phyloP scores from a whole-genome alignment of 495 filamentous ascomycete species.

The Daldinia decipiens region DNA sequence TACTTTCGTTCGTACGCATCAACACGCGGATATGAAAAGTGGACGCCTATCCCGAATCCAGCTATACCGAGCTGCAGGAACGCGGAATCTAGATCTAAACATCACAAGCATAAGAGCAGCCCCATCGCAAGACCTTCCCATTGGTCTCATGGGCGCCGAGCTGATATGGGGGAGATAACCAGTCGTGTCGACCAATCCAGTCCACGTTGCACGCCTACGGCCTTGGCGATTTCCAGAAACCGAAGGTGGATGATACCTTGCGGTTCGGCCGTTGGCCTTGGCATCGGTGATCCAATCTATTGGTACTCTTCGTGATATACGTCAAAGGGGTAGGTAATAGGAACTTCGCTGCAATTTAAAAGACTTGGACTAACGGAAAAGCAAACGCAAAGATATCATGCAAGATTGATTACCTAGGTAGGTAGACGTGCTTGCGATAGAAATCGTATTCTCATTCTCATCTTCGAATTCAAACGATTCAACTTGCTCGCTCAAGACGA shows the following conservation, averaged over 20 bases:
- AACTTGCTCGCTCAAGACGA: slow-evolving; percentile 21
- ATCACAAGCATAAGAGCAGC: slow-evolving; percentile 20
- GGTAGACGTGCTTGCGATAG: not conserved
- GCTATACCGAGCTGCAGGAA: slow-evolving; percentile 34
- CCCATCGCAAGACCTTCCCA: slow-evolving; percentile 20
- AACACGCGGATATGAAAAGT: slow-evolving; percentile 31
- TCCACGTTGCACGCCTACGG: slow-evolving; percentile 32
- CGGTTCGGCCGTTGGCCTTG: slow-evolving; percentile 32
- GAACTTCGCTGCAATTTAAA: slow-evolving; percentile 9
- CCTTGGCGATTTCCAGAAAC: slow-evolving; percentile 45
- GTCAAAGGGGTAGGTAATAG: not conserved
- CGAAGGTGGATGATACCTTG: slow-evolving; percentile 37
- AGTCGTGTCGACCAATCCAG: slow-evolving; percentile 28
- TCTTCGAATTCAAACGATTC: slow-evolving; percentile 23
- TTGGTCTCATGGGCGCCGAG: slow-evolving; percentile 20
- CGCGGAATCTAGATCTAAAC: slow-evolving; percentile 27
- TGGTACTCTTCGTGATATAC: slow-evolving; percentile 9
- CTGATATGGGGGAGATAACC: slow-evolving; percentile 21
- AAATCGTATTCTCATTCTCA: slow-evolving; percentile 42
- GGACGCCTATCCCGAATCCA: slow-evolving; percentile 15
- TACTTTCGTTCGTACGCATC: slow-evolving; percentile 1
- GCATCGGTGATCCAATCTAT: slow-evolving; percentile 31
- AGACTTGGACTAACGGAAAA: not conserved
- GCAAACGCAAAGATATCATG: not conserved
- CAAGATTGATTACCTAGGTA: not conserved